Evolutionary conservation across 2,329 filamentous ascomycete genomes (phyloP).

Genomic region (Capronia americana): DNA sequence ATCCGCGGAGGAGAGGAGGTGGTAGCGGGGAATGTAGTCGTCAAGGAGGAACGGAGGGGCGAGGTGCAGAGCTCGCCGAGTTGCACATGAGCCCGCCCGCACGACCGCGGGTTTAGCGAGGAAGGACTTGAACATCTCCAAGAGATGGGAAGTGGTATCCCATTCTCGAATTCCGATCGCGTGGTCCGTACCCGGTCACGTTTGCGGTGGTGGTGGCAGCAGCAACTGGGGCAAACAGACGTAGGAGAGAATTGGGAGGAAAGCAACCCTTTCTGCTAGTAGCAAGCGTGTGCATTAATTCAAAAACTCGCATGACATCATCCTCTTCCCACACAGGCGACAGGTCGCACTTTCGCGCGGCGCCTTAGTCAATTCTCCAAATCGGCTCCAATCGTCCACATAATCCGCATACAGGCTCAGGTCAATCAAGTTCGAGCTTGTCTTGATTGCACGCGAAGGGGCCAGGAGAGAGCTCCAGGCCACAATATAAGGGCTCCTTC

Average conservation of each 20-base stretch:
- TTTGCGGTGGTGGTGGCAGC: background rate
- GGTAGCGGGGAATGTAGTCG: conserved; percentile 76
- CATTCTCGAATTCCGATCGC: background rate
- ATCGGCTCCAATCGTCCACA: conserved; percentile 9
- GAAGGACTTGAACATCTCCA: conserved; percentile 32
- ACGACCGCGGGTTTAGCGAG: conserved; percentile 23
- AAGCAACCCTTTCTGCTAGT: background rate
- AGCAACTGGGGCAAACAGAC: background rate
- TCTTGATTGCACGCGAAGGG: background rate
- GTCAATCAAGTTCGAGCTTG: background rate
- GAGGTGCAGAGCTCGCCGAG: conserved; percentile 54
- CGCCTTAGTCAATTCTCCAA: background rate
- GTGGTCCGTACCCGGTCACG: background rate
- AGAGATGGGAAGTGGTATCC: background rate
- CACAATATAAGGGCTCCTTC: background rate
- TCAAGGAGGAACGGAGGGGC: conserved; percentile 73
- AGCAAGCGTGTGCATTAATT: background rate
- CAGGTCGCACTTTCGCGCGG: background rate
- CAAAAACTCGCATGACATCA: background rate
- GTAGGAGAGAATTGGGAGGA: background rate
- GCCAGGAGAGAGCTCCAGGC: background rate
- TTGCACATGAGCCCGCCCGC: background rate
- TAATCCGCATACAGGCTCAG: conserved; percentile 24
- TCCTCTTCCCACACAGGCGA: background rate
- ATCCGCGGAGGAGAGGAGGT: conserved; percentile 70